Conservation (phyloP, 495 filamentous ascomycete genomes). For the Lasiosphaeria ovina region DNA sequence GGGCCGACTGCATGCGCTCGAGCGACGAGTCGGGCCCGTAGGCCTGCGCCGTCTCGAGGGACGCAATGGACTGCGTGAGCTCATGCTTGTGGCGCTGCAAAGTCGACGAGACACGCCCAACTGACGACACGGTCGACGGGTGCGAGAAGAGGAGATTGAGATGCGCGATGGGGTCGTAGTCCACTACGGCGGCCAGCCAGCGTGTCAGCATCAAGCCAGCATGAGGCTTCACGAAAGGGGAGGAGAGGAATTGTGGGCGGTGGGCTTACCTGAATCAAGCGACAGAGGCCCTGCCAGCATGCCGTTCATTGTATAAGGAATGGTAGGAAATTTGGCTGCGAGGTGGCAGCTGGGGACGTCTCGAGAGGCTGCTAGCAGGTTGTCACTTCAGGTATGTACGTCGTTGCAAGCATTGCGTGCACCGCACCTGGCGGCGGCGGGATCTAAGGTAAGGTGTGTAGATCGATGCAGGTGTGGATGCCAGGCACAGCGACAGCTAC, state of each 20-base stretch:
- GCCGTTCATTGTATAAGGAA: constrained; percentile 43
- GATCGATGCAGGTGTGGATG: not conserved
- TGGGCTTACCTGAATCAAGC: constrained; percentile 49
- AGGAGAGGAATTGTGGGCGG: not conserved
- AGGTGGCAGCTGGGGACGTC: not conserved
- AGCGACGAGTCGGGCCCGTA: constrained; percentile 85
- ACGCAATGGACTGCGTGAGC: constrained; percentile 75
- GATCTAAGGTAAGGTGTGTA: not conserved
- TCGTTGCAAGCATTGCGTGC: not conserved
- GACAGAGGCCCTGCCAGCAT: constrained; percentile 38
- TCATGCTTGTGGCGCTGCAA: constrained; percentile 80
- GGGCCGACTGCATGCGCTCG: constrained; percentile 83
- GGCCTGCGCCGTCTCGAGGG: constrained; percentile 75
- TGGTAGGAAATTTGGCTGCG: not conserved
- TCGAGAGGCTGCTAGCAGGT: not conserved
- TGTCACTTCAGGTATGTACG: not conserved
- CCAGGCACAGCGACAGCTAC: not conserved
- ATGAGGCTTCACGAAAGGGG: not conserved
- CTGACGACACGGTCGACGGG: constrained; percentile 79
- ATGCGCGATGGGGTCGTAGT: constrained; percentile 92
- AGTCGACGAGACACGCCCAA: constrained; percentile 65
- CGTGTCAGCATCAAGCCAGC: constrained; percentile 34
- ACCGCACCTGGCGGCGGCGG: too few species aligned
- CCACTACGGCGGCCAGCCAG: constrained; percentile 51
- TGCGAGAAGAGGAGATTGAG: constrained; percentile 93